Evolutionary conservation across 805 yeast genomes (phyloP), one percentile per base, ranked within the genome.

Genomic region (Candida dajiaensis): DNA sequence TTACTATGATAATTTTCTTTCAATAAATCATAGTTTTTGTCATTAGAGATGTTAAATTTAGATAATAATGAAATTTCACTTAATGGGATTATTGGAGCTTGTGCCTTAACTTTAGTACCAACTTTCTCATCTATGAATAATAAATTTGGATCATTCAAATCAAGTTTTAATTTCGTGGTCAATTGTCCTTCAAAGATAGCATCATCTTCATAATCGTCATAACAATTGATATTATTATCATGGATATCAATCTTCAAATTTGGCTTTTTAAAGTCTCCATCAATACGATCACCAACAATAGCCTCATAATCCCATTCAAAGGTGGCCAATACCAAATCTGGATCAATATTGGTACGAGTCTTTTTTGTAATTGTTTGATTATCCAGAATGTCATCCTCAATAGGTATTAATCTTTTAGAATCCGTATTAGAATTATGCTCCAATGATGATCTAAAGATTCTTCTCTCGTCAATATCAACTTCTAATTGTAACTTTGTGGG

Each of bases 1-100:
- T 88, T 92, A 36, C 95, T 81, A 62, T 89, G 95, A 63, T 90
- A 89, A 58, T 89, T 90, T 47, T 81, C 85, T 59, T 85, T 85
- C 54, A 94, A 71, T 44, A 84, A 67, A 48, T 88, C 95, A 64
- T 94, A 94, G 38, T 84, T 85, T 39, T 78, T 76, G 65, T 94
- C 99, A 65, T 94, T 94, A 8, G 97, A 89, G 36, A 92, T 75
- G 62, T 87, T 85, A 66, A 85, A 89, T 53, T 85, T 83, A 48
- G 73, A 63, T 33, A 76, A 73, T 19, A 88, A 56, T 25, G 71
- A 61, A 50, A 74, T 74, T 41, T 82, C 86, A 48, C 69, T 75
- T 2, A 73, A 64, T 3, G 90, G 85, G 7, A 78, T 65, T 25
- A 56, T 44, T 15, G 61, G 50, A 18, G 52, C 47, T 38, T 49